Evolutionary conservation across 345 rosid species (phyloP).

Genomic region (Ceriops decandra): DNA sequence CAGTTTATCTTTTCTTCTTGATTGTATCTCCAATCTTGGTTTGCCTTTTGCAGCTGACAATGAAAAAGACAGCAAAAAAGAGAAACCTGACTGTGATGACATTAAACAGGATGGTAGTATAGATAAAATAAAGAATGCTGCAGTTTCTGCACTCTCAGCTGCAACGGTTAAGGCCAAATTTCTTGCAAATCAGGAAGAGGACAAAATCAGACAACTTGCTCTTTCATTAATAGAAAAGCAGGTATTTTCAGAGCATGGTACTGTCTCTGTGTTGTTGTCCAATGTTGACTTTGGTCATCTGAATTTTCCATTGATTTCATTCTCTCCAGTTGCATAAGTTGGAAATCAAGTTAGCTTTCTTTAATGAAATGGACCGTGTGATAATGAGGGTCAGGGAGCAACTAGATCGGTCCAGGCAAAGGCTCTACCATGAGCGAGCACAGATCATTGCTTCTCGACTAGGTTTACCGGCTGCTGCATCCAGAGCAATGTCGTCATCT

Average conservation of each 20-base stretch:
- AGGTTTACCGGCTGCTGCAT: slow-evolving; percentile 58
- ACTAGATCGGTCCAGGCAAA: slow-evolving; percentile 84
- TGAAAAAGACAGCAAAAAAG: slow-evolving; percentile 35
- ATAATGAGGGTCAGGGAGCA: slow-evolving; percentile 74
- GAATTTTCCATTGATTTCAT: slow-evolving; percentile 8
- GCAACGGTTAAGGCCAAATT: slow-evolving; percentile 94
- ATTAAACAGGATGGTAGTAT: slow-evolving; percentile 42
- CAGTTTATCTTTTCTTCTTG: not conserved
- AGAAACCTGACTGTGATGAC: slow-evolving; percentile 38
- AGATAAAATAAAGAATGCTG: slow-evolving; percentile 71
- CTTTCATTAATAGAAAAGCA: slow-evolving; percentile 76
- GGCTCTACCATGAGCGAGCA: slow-evolving; percentile 82
- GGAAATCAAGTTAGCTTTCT: slow-evolving; percentile 78
- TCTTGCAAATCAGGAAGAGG: slow-evolving; percentile 84
- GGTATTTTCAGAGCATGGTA: slow-evolving; percentile 35
- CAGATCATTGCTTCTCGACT: slow-evolving; percentile 93
- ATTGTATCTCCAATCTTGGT: slow-evolving; percentile 7
- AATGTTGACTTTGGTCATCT: not conserved
- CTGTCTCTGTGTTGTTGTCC: not conserved
- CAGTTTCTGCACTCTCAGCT: slow-evolving; percentile 76
- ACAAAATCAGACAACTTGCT: slow-evolving; percentile 70
- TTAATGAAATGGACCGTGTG: slow-evolving; percentile 70
- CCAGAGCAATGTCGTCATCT: slow-evolving; percentile 50
- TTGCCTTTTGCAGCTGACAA: slow-evolving; percentile 26
- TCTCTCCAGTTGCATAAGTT: slow-evolving; percentile 71